These are phyloP conservation scores for Hordeum marinum DNA, from an alignment of 176 grass and related monocot species.

Conservation along the genomic window DNA sequence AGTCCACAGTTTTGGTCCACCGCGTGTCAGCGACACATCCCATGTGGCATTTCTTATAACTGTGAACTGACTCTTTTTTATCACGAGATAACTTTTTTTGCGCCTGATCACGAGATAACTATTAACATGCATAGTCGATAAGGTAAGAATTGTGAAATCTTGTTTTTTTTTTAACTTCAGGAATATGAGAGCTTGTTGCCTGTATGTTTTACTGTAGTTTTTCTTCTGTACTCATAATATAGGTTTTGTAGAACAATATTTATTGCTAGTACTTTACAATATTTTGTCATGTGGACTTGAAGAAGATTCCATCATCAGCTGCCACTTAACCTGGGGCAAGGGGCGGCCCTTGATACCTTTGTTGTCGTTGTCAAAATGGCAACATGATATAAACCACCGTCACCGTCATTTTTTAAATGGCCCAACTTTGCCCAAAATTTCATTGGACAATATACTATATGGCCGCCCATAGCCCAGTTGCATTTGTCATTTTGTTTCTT, in stretches of 20 bases:
- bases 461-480: conserved; percentile 16
- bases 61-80: background rate
- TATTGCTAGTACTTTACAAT: background rate
- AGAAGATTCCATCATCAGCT: conserved; percentile 1
- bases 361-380: conserved; percentile 1
- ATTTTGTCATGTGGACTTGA: background rate
- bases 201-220: background rate
- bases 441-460: background rate
- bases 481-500: background rate
- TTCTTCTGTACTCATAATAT: background rate
- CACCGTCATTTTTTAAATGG: background rate
- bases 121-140: background rate
- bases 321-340: conserved; percentile 38
- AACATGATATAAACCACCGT: background rate
- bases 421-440: background rate
- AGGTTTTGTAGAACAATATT: background rate
- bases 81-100: background rate
- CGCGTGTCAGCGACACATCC: too few species aligned
- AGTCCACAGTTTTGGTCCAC: background rate
- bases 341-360: conserved; percentile 12
- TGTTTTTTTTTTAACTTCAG: too few species aligned
- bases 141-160: background rate
- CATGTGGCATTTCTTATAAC: background rate
- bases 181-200: background rate
- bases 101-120: background rate